These are phyloP conservation scores for Trametes elegans DNA, from an alignment of 768 basidiomycete species.

Conservation along the genomic window DNA sequence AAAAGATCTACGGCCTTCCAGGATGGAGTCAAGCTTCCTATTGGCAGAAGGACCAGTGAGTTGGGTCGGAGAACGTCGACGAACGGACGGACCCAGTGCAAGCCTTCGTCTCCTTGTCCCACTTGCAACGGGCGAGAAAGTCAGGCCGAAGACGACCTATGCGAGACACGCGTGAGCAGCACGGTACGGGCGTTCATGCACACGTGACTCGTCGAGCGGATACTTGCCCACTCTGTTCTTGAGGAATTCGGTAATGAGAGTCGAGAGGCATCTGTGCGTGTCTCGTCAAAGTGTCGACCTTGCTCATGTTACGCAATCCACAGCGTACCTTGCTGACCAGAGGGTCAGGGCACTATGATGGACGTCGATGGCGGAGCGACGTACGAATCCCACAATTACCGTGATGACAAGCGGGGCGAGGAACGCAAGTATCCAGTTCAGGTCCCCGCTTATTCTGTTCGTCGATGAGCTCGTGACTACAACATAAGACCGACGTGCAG, in stretches of 20 bases:
- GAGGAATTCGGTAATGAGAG: constrained; percentile 47
- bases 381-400: constrained; percentile 36
- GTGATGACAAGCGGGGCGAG: constrained; percentile 44
- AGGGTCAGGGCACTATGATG: constrained; percentile 61
- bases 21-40: constrained; percentile 36
- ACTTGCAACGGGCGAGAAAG: constrained; percentile 63
- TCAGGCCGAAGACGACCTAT: constrained; percentile 58
- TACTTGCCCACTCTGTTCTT: constrained; percentile 58
- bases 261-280: constrained; percentile 41
- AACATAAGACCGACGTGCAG: neutral
- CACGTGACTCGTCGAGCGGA: neutral
- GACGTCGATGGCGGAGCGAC: constrained; percentile 47
- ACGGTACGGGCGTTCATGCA: neutral
- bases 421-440: constrained; percentile 48
- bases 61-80: neutral
- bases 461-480: neutral
- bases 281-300: neutral
- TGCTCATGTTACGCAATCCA: neutral
- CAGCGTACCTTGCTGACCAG: constrained; percentile 35
- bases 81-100: constrained; percentile 52
- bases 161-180: neutral
- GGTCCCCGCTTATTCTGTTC: constrained; percentile 45
- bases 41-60: neutral
- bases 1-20: constrained; percentile 59
- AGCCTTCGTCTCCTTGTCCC: constrained; percentile 43